These are phyloP conservation scores for Botrytis cinerea DNA, from an alignment of 2,329 filamentous ascomycete genomes.

Conservation along the genomic window DNA sequence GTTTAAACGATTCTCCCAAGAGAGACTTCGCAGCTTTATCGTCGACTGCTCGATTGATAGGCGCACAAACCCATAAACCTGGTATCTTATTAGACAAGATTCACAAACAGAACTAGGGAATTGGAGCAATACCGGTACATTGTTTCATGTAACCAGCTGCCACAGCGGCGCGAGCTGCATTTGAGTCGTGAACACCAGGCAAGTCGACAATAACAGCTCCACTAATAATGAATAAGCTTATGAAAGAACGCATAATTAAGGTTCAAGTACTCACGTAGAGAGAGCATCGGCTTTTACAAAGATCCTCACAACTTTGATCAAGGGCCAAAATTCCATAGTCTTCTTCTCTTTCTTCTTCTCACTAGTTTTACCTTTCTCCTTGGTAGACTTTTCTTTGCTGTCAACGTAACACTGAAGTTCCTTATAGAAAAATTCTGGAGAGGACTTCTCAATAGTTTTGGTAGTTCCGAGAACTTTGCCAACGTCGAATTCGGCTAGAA, in stretches of 20 bases:
- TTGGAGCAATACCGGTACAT: constrained; percentile 46
- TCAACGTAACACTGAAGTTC: constrained; percentile 35
- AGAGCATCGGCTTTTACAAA: constrained; percentile 51
- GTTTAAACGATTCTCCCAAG: constrained; percentile 57
- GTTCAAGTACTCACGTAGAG: constrained; percentile 31
- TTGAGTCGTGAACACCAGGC: constrained; percentile 55
- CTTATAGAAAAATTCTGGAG: constrained; percentile 31
- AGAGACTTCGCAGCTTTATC: constrained; percentile 59
- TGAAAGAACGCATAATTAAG: neutral
- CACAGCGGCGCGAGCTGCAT: constrained; percentile 49
- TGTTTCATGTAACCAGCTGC: constrained; percentile 58
- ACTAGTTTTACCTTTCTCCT: constrained; percentile 43
- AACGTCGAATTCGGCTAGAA: constrained; percentile 34
- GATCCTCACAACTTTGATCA: constrained; percentile 46
- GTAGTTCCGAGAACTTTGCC: constrained; percentile 31
- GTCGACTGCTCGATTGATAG: constrained; percentile 61
- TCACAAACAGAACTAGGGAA: neutral
- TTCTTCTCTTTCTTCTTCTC: constrained; percentile 35
- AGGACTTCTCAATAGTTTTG: constrained; percentile 27
- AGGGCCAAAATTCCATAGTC: constrained; percentile 46
- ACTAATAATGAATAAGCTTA: constrained; percentile 33
- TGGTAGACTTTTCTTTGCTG: constrained; percentile 37
- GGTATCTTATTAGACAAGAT: neutral
- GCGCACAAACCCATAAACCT: constrained; percentile 62
- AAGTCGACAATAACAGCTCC: constrained; percentile 56